Evolutionary conservation across 1,139 yeast genomes (phyloP).

Genomic region (Taphrina confusa): DNA sequence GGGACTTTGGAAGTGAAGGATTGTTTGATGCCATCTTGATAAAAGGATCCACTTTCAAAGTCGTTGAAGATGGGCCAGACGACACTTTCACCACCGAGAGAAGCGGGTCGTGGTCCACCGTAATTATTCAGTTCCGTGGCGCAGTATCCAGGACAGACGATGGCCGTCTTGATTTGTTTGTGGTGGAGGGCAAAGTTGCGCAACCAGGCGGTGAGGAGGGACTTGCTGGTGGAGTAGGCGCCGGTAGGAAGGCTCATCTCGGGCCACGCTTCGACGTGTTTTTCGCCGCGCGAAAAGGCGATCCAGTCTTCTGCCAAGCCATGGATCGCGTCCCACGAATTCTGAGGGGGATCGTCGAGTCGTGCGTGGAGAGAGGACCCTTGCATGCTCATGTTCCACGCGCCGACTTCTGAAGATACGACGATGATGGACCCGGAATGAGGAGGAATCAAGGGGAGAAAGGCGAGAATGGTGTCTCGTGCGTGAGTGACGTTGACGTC

Average conservation of each 20-base stretch:
- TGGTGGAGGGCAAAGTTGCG: conserved; percentile 6
- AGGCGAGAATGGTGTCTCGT: background rate
- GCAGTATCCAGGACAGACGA: conserved; percentile 17
- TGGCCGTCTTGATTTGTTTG: background rate
- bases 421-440: background rate
- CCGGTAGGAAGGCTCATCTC: background rate
- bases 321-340: background rate
- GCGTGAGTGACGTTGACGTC: background rate
- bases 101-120: background rate
- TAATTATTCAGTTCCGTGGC: background rate
- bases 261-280: conserved; percentile 2
- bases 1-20: background rate
- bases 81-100: conserved; percentile 1
- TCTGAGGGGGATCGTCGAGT: background rate
- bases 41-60: background rate
- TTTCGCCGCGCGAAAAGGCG: background rate
- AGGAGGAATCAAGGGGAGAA: conserved; percentile 3
- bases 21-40: conserved; percentile 3
- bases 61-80: background rate
- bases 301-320: background rate
- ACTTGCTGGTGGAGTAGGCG: conserved; percentile 1
- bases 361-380: background rate
- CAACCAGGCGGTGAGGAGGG: conserved; percentile 1
- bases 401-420: conserved; percentile 4
- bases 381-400: conserved; percentile 3